Percentiles rank a stretch among this genome's conserved stretches.
Evolutionary conservation across 257 asterid genomes (phyloP).

Genomic region (Coffea eugenioides): DNA sequence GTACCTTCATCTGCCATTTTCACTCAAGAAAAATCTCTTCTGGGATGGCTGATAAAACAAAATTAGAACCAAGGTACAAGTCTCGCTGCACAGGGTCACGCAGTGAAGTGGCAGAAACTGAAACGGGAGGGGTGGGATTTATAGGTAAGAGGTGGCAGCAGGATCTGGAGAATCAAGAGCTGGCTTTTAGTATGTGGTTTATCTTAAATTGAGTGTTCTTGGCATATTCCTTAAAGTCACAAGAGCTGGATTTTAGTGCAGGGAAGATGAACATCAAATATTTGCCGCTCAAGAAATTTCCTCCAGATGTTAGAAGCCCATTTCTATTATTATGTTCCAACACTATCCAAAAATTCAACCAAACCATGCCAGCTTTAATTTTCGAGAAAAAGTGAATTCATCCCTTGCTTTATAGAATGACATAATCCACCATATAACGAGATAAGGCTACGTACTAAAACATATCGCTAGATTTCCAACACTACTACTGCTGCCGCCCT

Average conservation of each 20-base stretch:
- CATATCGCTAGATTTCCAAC: constrained; percentile 35
- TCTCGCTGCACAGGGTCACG: background rate
- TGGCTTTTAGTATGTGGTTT: no score
- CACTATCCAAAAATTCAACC: constrained; percentile 9
- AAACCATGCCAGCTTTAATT: background rate
- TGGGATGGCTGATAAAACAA: background rate
- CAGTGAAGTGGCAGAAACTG: background rate
- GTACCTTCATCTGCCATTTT: constrained; percentile 39
- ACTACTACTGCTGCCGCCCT: constrained; percentile 6
- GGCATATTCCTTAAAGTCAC: no score
- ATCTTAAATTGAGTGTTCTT: no score
- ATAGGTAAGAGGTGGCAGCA: background rate
- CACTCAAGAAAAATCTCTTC: background rate
- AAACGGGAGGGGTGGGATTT: background rate
- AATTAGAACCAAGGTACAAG: background rate
- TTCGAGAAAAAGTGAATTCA: background rate
- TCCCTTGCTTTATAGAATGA: constrained; percentile 37
- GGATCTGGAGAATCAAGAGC: no score
- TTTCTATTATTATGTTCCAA: background rate
- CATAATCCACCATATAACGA: constrained; percentile 44
- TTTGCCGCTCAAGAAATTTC: background rate
- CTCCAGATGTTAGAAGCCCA: background rate
- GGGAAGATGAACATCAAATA: no score
- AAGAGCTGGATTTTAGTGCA: no score
- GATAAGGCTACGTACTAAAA: constrained; percentile 51